A percentile compares a stretch with the other conserved stretches of the same genome.
phyloP scores from a whole-genome alignment of 441 rosid species.

The Pelargonium myrrhifolium region DNA sequence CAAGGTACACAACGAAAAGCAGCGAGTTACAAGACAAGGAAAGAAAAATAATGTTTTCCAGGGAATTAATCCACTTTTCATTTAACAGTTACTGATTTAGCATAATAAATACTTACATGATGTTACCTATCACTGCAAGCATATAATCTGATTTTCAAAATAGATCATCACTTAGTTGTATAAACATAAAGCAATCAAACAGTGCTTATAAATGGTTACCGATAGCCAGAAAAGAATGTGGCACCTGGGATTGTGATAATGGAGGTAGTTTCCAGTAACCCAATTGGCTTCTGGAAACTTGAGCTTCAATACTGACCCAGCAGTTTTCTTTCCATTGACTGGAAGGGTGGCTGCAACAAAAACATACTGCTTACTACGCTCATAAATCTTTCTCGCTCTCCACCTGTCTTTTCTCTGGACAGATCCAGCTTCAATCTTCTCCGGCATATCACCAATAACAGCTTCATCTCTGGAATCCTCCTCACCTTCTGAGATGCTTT shows the following conservation, averaged over 20 bases:
- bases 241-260: conserved; percentile 87
- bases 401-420: conserved; percentile 30
- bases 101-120: no score
- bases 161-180: no score
- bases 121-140: no score
- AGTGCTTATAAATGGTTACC: not conserved
- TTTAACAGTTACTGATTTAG: no score
- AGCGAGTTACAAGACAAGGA: no score
- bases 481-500: conserved; percentile 30
- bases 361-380: conserved; percentile 79
- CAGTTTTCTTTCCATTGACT: conserved; percentile 80
- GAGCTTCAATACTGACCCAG: conserved; percentile 71
- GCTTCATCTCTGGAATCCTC: conserved; percentile 35
- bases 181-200: not conserved
- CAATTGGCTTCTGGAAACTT: conserved; percentile 86
- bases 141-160: no score
- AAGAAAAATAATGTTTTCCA: no score
- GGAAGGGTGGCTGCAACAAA: conserved; percentile 97
- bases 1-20: no score
- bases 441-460: conserved; percentile 23
- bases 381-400: conserved; percentile 61
- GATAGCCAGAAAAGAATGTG: not conserved
- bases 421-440: conserved; percentile 26
- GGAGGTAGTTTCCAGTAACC: conserved; percentile 89
- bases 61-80: no score